A percentile compares a stretch with the other conserved stretches of the same genome.
phyloP scores from a whole-genome alignment of 2,329 filamentous ascomycete species.

The Aspergillus fructus region DNA sequence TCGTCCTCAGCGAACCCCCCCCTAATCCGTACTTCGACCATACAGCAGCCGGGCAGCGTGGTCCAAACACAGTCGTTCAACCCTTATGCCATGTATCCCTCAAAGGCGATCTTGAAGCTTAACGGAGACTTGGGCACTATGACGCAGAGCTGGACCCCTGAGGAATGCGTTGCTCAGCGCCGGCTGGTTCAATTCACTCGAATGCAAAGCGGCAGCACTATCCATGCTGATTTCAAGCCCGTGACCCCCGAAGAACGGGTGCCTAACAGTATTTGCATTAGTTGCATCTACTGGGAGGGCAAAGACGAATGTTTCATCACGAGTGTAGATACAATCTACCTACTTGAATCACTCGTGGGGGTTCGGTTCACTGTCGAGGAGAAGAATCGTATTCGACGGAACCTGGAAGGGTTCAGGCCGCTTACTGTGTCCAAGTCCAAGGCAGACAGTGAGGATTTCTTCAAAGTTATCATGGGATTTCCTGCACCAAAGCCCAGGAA shows the following conservation, averaged over 20 bases:
- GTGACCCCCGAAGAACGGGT: conserved; percentile 76
- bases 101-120: conserved; percentile 82
- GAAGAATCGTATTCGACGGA: conserved; percentile 95
- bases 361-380: conserved; percentile 91
- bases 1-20: conserved; percentile 57
- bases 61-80: conserved; percentile 63
- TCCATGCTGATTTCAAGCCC: conserved; percentile 76
- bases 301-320: conserved; percentile 90
- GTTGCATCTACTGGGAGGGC: conserved; percentile 96
- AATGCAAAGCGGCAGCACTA: conserved; percentile 75
- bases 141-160: conserved; percentile 76
- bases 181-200: conserved; percentile 87
- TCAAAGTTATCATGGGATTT: conserved; percentile 98
- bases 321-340: conserved; percentile 91
- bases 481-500: conserved; percentile 92
- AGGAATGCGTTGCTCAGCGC: conserved; percentile 76
- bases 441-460: conserved; percentile 90
- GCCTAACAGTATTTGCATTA: conserved; percentile 86
- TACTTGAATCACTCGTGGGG: conserved; percentile 88
- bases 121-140: conserved; percentile 81
- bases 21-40: conserved; percentile 66
- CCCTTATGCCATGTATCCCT: conserved; percentile 76
- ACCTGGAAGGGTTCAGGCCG: conserved; percentile 90
- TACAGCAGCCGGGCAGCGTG: conserved; percentile 55
- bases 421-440: conserved; percentile 92